Conservation (phyloP, 192 early-diverging fungal species). For the Entomortierella lignicola region DNA sequence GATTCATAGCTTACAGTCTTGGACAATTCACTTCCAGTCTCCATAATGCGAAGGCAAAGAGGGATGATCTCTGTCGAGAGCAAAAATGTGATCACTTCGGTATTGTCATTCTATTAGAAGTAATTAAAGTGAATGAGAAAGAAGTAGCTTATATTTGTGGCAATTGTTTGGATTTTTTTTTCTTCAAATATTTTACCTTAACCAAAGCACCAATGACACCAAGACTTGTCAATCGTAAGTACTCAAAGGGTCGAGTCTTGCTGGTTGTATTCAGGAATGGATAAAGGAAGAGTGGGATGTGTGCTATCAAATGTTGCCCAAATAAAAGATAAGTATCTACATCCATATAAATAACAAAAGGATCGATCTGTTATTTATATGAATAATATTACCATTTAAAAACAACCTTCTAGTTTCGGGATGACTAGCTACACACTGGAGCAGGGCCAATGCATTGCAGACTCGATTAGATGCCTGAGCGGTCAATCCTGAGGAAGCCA, state of each 20-base stretch:
- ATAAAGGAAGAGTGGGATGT: conserved; percentile 96
- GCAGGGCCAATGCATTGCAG: conserved; percentile 93
- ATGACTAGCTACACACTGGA: conserved; percentile 97
- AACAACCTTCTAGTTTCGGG: conserved; percentile 90
- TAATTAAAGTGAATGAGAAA: background rate
- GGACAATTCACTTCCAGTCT: conserved; percentile 94
- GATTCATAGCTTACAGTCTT: conserved; percentile 75
- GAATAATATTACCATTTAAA: conserved; percentile 80
- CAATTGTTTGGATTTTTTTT: too few relatives aligned
- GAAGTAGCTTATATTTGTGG: background rate
- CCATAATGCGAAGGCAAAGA: conserved; percentile 97
- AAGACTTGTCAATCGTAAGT: conserved; percentile 91
- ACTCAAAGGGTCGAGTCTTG: conserved; percentile 96
- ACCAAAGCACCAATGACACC: conserved; percentile 98
- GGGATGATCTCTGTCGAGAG: conserved; percentile 98
- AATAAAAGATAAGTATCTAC: too few relatives aligned
- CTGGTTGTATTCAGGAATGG: conserved; percentile 97
- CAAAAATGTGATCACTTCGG: conserved; percentile 95
- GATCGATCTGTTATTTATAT: too few relatives aligned
- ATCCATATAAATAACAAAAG: too few relatives aligned
- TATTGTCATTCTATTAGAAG: conserved; percentile 83
- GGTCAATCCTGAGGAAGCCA: conserved; percentile 88
- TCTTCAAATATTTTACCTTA: conserved; percentile 67
- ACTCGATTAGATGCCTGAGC: conserved; percentile 93
- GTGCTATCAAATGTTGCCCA: conserved; percentile 75